Base-by-base conservation (phyloP, 495 filamentous ascomycete species). In the Corynascus novoguineensis region DNA sequence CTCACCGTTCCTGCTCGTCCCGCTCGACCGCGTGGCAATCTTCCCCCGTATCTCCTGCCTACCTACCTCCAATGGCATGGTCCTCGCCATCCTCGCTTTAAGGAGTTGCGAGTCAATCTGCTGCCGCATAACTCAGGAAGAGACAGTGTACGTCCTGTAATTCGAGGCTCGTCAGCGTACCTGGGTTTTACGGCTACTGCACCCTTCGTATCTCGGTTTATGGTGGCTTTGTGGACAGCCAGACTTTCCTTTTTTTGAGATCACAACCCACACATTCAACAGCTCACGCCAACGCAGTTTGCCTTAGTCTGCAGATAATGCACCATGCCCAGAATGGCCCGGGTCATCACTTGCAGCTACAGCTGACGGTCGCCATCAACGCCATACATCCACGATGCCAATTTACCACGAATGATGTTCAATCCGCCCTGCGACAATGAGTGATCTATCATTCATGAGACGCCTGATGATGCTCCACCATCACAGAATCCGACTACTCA, bases 361-460 rank as follows among this genome's bases (percentile, higher is more conserved):
- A 57, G 37, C 19, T 50, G 55, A 27, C 47, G 34, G 15, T 57
- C 45, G 34, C 25, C 45, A 42, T 50, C 9, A 38, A 32, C 37
- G 54, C 45, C 54, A 17, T 50, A 24, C 47, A 45, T 57, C 15
- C 55, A 24, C 11, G 12, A 22, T 6, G 5, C 34, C 27, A 15
- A 19, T 3, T n/a, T 28, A 34, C 25, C 1, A 28, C 55, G 47
- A 51, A 51, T 51, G 15, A 51, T 27, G 15, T 17, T n/a, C 45
- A 27, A 14, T 27, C 38, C 21, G 29, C 24, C 25, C 42, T 31
- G 37, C 24, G 25, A 31, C 42, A 21, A 28, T 27, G 46, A 25
- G 34, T 57, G 49, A 61, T 58, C 34, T 58, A 50, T 58, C 60
- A 58, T 29, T 40, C 25, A 24, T 29, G 11, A 25, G 28, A 48